Percentiles rank a stretch among this genome's conserved stretches.
Evolutionary conservation across 2,329 filamentous ascomycete species (phyloP).

Genomic region (Spiromastix sp.): DNA sequence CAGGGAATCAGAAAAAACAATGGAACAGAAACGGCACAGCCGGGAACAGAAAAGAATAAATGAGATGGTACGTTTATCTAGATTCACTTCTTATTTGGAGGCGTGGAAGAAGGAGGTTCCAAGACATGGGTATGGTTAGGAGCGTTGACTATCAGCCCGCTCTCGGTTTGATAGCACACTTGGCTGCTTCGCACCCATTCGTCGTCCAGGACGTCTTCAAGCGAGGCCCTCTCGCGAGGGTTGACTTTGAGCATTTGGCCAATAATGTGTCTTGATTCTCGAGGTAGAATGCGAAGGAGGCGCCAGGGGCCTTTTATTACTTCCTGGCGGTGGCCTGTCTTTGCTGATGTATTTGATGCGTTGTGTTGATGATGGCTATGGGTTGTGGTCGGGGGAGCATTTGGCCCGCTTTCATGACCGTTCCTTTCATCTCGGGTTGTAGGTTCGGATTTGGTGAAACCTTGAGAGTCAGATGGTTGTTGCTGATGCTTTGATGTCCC

Average conservation of each 20-base stretch:
- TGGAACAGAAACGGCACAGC: too few species aligned
- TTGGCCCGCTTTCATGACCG: neutral
- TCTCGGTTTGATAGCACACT: conserved; percentile 71
- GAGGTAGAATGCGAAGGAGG: conserved; percentile 72
- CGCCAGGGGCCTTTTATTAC: conserved; percentile 90
- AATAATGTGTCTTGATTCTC: conserved; percentile 83
- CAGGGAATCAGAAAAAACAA: too few species aligned
- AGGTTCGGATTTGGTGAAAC: neutral
- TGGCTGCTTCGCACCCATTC: conserved; percentile 79
- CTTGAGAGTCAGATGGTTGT: neutral
- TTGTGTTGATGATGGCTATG: conserved; percentile 9
- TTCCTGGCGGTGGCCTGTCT: conserved; percentile 43
- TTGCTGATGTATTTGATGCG: conserved; percentile 10
- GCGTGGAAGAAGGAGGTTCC: conserved; percentile 46
- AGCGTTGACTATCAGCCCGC: conserved; percentile 61
- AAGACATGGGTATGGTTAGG: conserved; percentile 75
- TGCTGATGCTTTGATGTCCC: conserved; percentile 1
- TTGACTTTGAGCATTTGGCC: conserved; percentile 86
- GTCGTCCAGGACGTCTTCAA: conserved; percentile 78
- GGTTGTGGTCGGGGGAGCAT: conserved; percentile 10
- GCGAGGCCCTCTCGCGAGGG: conserved; percentile 68
- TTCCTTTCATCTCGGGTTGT: neutral
- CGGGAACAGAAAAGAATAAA: too few species aligned
- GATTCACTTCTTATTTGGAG: conserved; percentile 2
- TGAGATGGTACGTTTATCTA: too few species aligned